Percentiles rank a stretch among this genome's conserved stretches.
Conservation (phyloP, 805 yeast species). For the Alloascoidea hylecoeti region DNA sequence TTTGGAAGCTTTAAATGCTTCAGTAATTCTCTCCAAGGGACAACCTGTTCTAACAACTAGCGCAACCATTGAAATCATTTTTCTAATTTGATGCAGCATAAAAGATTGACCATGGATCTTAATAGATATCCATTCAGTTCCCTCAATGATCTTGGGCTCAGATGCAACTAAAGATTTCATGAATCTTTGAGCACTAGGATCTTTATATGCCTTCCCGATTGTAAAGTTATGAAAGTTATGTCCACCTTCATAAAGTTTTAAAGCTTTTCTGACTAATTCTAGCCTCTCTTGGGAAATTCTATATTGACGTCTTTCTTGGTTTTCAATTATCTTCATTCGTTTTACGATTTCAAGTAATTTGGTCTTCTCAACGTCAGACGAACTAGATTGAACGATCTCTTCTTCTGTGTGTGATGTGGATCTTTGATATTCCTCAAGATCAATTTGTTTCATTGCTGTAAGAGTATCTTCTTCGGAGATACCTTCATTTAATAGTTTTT, state of each 20-base stretch:
- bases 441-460: constrained; percentile 6
- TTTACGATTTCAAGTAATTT: constrained; percentile 19
- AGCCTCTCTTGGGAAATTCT: constrained; percentile 53
- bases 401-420: background rate
- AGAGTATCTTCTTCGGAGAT: constrained; percentile 23
- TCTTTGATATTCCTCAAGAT: constrained; percentile 1
- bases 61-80: constrained; percentile 94
- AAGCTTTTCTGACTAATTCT: constrained; percentile 46
- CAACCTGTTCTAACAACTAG: constrained; percentile 77
- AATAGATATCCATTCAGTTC: constrained; percentile 92
- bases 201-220: constrained; percentile 66
- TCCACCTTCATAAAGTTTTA: constrained; percentile 67
- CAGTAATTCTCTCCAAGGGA: constrained; percentile 59
- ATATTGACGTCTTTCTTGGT: constrained; percentile 49
- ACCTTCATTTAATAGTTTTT: constrained; percentile 22
- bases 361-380: constrained; percentile 4
- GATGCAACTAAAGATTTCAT: constrained; percentile 71
- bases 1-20: constrained; percentile 61
- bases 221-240: constrained; percentile 91
- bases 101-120: constrained; percentile 97
- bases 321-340: constrained; percentile 48
- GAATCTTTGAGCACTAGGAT: constrained; percentile 71
- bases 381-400: background rate
- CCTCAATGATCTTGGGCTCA: constrained; percentile 84
- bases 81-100: constrained; percentile 95